Conservation (phyloP, 2,329 filamentous ascomycete genomes). For the Aureobasidium zeae region DNA sequence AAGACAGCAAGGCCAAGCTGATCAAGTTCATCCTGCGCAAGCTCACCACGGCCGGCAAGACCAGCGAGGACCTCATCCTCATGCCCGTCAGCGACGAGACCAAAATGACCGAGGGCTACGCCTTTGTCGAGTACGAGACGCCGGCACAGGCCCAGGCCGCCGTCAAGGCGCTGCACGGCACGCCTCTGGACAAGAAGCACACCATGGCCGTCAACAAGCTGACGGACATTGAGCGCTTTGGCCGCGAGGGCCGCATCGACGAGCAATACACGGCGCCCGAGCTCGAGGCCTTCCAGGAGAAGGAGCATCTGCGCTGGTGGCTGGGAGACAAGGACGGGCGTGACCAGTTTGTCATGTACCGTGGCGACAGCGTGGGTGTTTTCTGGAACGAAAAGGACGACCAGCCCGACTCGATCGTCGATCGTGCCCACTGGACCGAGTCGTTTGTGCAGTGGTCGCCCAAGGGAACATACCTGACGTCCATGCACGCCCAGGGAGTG, state of each 20-base stretch:
- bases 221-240: constrained; percentile 93
- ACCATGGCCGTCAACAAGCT: constrained; percentile 94
- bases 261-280: constrained; percentile 79
- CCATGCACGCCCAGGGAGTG: constrained; percentile 90
- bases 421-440: constrained; percentile 94
- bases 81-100: constrained; percentile 83
- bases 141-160: constrained; percentile 82
- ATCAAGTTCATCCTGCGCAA: constrained; percentile 95
- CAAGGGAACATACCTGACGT: constrained; percentile 85
- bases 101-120: constrained; percentile 79
- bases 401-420: constrained; percentile 74
- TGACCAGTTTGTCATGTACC: constrained; percentile 93
- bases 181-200: constrained; percentile 93
- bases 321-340: constrained; percentile 79
- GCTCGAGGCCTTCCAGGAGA: constrained; percentile 77
- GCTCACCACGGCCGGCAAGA: constrained; percentile 74
- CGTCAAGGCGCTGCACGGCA: constrained; percentile 76
- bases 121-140: constrained; percentile 93
- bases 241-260: constrained; percentile 83
- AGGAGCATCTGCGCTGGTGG: constrained; percentile 92
- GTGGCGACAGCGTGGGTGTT: constrained; percentile 82
- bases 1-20: constrained; percentile 87
- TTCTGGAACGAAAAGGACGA: constrained; percentile 99
- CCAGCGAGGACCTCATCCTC: constrained; percentile 76
- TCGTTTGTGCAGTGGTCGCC: constrained; percentile 98